These are phyloP conservation scores for Helianthus tuberosus DNA, from an alignment of 129 eudicot species.

Conservation along the genomic window DNA sequence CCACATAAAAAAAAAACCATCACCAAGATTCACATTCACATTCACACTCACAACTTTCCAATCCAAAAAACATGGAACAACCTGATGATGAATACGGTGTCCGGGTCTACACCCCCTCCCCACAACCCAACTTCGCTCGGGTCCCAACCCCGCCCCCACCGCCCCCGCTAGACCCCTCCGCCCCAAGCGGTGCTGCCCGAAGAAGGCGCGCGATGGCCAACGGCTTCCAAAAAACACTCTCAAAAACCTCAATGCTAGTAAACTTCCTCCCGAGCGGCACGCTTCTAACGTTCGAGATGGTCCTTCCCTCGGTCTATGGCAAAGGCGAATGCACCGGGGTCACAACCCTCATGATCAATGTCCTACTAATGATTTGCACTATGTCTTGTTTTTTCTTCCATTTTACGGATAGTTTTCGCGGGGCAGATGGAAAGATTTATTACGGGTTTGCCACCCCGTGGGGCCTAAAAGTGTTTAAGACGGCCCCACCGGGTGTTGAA, in stretches of 20 bases:
- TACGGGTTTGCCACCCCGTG: conserved; percentile 72
- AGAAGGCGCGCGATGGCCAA: conserved; percentile 56
- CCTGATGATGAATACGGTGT: conserved; percentile 51
- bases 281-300: conserved; percentile 86
- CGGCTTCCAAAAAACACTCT: conserved; percentile 83
- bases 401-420: conserved; percentile 86
- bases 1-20: conserved; percentile 9
- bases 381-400: conserved; percentile 91
- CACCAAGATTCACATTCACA: not conserved
- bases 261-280: conserved; percentile 98
- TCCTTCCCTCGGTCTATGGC: conserved; percentile 73
- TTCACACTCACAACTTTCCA: conserved; percentile 1
- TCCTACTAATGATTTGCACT: conserved; percentile 55
- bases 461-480: conserved; percentile 74
- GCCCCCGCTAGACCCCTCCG: conserved; percentile 27
- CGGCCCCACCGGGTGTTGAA: conserved; percentile 48
- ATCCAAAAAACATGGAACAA: conserved; percentile 47
- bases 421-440: conserved; percentile 66
- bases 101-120: conserved; percentile 64
- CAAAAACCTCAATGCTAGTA: conserved; percentile 86
- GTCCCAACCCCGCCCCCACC: conserved; percentile 23
- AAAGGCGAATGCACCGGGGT: conserved; percentile 65
- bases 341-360: conserved; percentile 59
- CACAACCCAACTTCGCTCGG: conserved; percentile 32
- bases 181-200: conserved; percentile 36